Evolutionary conservation across 305 asterid genomes (phyloP).

Genomic region (Coffea humblotiana): DNA sequence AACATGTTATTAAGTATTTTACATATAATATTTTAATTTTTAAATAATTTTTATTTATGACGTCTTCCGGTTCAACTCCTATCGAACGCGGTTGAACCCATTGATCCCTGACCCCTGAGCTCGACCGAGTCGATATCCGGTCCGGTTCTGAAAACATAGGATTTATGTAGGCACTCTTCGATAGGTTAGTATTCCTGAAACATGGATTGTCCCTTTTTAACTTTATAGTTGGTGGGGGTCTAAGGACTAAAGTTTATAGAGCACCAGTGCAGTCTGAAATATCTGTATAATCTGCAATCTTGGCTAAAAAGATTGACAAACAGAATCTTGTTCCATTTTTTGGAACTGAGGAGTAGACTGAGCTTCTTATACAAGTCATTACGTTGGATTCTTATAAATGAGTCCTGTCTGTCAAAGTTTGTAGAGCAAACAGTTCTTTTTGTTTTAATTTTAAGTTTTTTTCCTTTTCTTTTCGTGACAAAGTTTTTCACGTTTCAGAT

Average conservation of each 20-base stretch:
- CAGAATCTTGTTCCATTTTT: not conserved
- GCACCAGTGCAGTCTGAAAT: not conserved
- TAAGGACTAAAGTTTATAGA: not conserved
- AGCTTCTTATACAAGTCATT: not conserved
- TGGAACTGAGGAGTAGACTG: not conserved
- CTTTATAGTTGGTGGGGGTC: not conserved
- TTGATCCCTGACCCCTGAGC: no score
- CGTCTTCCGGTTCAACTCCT: no score
- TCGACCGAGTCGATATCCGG: no score
- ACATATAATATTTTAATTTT: no score
- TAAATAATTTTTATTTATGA: no score
- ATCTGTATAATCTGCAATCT: not conserved
- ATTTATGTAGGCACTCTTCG: not conserved
- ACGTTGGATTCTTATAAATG: not conserved
- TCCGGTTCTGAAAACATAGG: no score
- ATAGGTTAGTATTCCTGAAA: not conserved
- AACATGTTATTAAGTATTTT: no score
- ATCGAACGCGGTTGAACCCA: no score
- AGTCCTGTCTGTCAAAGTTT: not conserved
- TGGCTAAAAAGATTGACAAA: not conserved
- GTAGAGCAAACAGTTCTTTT: not conserved
- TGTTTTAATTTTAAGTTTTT: no score
- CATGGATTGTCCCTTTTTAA: not conserved
- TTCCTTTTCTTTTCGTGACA: conserved; percentile 1
- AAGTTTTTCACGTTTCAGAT: conserved; percentile 33